Base-by-base conservation (phyloP, 768 basidiomycete genomes). In the Mycena leptocephala region DNA sequence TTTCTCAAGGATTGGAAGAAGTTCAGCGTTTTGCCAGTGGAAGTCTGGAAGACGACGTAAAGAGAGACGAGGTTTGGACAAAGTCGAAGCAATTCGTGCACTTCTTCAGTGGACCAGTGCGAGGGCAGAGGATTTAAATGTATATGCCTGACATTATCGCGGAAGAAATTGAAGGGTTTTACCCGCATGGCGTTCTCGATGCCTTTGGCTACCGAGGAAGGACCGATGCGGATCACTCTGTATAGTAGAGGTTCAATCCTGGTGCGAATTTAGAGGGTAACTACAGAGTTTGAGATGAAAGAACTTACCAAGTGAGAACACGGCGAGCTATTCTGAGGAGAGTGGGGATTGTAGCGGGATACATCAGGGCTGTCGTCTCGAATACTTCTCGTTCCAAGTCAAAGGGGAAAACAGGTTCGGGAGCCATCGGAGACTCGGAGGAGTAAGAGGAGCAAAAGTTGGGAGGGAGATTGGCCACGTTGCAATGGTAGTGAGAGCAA, bases 201-300 rank as follows among this genome's bases (percentile, higher is more conserved):
- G 13, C 55, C 64, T 20, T 48, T 13, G 0, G 39, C 13, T 14
- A 24, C 33, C 32, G 6, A 20, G 6, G 55, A 32, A 32, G 16
- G 61, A 41, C 37, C 62, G 51, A 58, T 5, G 28, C 55, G 55
- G 20, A 58, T 20, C 18, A 28, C 53, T 55, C 58, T 48, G 58
- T 68, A 74, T 20, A 74, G 53, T 3, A 67, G 24, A 33, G 73
- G 73, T 24, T 68, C 73, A 30, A 74, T 55, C 72, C 63, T 72
- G 3, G 24, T 37, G 35, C 35, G 35, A 6, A 37, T 37, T 37
- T 37, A 6, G 13, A 9, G 20, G 2, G 9, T 9, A 26, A 26
- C 3, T 30, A 11, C 26, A 18, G 18, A 14, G 55, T 13, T 37
- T 37, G 35, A 37, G n/a, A 32, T 30, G 30, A 20, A 14, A 16